A percentile compares a stretch with the other conserved stretches of the same genome.
Evolutionary conservation across 192 early-diverging fungal species (phyloP).

Genomic region (Podila verticillata): DNA sequence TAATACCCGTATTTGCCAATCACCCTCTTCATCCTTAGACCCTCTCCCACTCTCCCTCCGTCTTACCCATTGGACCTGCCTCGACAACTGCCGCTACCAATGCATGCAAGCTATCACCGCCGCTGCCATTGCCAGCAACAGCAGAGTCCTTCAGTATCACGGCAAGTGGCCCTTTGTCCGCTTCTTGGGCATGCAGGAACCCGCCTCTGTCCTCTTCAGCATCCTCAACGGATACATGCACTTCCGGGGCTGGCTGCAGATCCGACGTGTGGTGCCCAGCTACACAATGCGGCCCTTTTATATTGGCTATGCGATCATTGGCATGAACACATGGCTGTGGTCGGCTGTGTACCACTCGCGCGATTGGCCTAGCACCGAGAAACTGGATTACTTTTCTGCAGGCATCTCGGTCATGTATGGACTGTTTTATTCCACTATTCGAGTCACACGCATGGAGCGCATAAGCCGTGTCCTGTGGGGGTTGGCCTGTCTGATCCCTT

Average conservation of each 20-base stretch:
- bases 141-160: constrained; percentile 82
- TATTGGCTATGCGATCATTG: constrained; percentile 62
- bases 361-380: constrained; percentile 89
- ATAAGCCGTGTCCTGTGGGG: constrained; percentile 50
- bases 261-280: constrained; percentile 53
- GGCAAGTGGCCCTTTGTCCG: constrained; percentile 98
- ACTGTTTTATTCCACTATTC: constrained; percentile 73
- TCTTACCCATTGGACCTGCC: constrained; percentile 79
- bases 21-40: constrained; percentile 11
- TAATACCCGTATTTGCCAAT: constrained; percentile 42
- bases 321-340: constrained; percentile 90
- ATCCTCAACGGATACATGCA: constrained; percentile 88
- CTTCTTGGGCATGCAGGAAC: constrained; percentile 91
- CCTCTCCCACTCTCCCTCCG: constrained; percentile 64
- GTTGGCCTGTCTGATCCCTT: constrained; percentile 53
- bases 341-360: constrained; percentile 90
- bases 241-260: constrained; percentile 58
- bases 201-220: constrained; percentile 91
- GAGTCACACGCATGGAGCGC: constrained; percentile 63
- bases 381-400: constrained; percentile 95
- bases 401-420: constrained; percentile 81
- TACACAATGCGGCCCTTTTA: constrained; percentile 74
- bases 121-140: constrained; percentile 46
- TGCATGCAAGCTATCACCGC: constrained; percentile 87
- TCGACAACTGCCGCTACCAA: constrained; percentile 84